Evolutionary conservation across 495 filamentous ascomycete species (phyloP).

Genomic region (Pyronema omphalodes): DNA sequence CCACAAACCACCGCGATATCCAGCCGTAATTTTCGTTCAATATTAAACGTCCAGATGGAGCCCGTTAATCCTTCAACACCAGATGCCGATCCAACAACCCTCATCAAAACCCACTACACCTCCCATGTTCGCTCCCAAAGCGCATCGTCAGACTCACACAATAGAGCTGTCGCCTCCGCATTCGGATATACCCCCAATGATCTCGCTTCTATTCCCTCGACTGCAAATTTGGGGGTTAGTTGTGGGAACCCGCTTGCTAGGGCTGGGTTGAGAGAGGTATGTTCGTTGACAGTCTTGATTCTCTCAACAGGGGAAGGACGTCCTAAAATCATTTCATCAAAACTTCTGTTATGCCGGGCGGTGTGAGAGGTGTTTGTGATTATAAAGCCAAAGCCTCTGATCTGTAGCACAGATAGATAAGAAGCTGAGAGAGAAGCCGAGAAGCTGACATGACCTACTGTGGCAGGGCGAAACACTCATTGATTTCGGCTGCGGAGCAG

Average conservation of each 20-base stretch:
- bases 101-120: neutral
- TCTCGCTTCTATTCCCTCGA: conserved; percentile 34
- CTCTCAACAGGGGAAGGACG: neutral
- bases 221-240: conserved; percentile 44
- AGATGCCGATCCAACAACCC: too few relatives aligned
- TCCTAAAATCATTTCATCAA: neutral
- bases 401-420: too few relatives aligned
- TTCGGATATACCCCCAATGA: conserved; percentile 44
- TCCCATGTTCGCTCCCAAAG: conserved; percentile 1
- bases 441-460: too few relatives aligned
- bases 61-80: too few relatives aligned
- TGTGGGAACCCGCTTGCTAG: conserved; percentile 47
- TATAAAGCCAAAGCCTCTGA: too few relatives aligned
- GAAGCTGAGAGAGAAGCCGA: too few relatives aligned
- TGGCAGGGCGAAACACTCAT: conserved; percentile 42
- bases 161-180: conserved; percentile 33
- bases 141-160: conserved; percentile 23
- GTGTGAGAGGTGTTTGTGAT: too few relatives aligned
- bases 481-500: conserved; percentile 44
- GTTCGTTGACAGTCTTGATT: conserved; percentile 7
- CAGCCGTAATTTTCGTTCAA: too few relatives aligned
- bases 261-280: conserved; percentile 34
- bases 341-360: too few relatives aligned
- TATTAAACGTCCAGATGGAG: too few relatives aligned
- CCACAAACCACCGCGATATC: too few relatives aligned